Percentiles rank a stretch among this genome's conserved stretches.
Evolutionary conservation across 371 early-diverging fungal genomes (phyloP).

Genomic region (Blyttiomyces sp.): DNA sequence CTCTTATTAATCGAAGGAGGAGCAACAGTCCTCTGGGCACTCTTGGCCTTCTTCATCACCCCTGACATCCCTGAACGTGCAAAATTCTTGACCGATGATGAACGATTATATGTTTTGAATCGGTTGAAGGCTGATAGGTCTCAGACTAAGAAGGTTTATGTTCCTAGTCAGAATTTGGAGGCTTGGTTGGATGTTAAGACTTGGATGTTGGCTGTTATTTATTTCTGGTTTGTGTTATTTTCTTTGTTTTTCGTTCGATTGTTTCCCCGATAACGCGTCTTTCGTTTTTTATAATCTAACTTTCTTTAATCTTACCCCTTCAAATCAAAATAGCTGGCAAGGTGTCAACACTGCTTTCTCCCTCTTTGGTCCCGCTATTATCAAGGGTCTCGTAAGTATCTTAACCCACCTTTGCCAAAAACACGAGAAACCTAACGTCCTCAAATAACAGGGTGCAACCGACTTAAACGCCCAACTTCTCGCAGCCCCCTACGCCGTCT

Average conservation of each 20-base stretch:
- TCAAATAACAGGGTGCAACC: no score
- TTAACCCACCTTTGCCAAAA: no score
- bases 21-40: conserved; percentile 12
- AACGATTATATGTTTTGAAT: conserved; percentile 13
- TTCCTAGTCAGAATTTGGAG: conserved; percentile 4
- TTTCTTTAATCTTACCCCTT: neutral
- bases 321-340: conserved; percentile 12
- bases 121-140: conserved; percentile 15
- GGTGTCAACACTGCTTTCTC: conserved; percentile 24
- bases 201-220: conserved; percentile 21
- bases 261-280: neutral
- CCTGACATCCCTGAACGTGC: conserved; percentile 19
- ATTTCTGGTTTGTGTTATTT: conserved; percentile 13
- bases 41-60: conserved; percentile 10
- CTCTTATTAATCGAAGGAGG: conserved; percentile 26
- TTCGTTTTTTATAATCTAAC: neutral
- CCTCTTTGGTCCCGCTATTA: conserved; percentile 18
- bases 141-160: conserved; percentile 7
- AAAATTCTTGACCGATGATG: conserved; percentile 12
- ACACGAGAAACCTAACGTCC: no score
- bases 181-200: conserved; percentile 18
- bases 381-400: conserved; percentile 17
- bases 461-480: conserved; percentile 21
- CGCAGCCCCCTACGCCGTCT: conserved; percentile 11
- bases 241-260: neutral